A percentile compares a stretch with the other conserved stretches of the same genome.
Conservation (phyloP, 495 filamentous ascomycete genomes). For the Penicillium silybi region DNA sequence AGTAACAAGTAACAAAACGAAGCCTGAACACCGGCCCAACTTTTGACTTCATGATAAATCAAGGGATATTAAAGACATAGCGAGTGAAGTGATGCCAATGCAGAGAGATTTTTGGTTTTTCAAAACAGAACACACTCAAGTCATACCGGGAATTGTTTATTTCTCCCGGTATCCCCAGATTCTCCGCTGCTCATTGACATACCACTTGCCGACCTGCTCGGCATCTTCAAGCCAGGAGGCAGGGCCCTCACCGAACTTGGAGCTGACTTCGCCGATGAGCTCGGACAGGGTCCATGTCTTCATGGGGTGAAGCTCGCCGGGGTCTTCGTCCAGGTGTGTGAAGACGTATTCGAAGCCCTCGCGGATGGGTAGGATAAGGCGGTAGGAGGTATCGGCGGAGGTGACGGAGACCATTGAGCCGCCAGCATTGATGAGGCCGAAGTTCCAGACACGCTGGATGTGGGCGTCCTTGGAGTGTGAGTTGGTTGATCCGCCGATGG, state of each 20-base stretch:
- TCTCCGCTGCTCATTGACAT: slow-evolving; percentile 35
- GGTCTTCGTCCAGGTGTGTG: slow-evolving; percentile 33
- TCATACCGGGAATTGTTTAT: background rate
- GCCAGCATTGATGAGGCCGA: slow-evolving; percentile 44
- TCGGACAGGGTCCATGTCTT: slow-evolving; percentile 26
- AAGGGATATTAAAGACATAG: background rate
- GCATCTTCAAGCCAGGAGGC: slow-evolving; percentile 38
- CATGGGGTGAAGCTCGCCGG: slow-evolving; percentile 28
- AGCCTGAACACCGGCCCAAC: too few relatives aligned
- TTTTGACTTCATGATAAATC: background rate
- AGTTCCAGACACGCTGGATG: slow-evolving; percentile 28
- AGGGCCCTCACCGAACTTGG: slow-evolving; percentile 29
- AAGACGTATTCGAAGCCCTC: slow-evolving; percentile 39
- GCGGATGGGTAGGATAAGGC: slow-evolving; percentile 39
- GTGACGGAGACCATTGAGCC: slow-evolving; percentile 36
- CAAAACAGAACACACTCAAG: background rate
- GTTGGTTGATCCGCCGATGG: background rate
- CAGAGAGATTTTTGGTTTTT: background rate
- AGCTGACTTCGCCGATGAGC: slow-evolving; percentile 21
- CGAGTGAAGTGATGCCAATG: background rate
- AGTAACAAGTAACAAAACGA: too few relatives aligned
- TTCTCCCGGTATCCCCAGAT: slow-evolving; percentile 38
- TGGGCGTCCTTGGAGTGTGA: slow-evolving; percentile 2
- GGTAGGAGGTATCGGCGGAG: slow-evolving; percentile 31
- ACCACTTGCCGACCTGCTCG: slow-evolving; percentile 36